A percentile compares a stretch with the other conserved stretches of the same genome.
phyloP scores from a whole-genome alignment of 2,329 filamentous ascomycete species.

The Fusarium lateritium region DNA sequence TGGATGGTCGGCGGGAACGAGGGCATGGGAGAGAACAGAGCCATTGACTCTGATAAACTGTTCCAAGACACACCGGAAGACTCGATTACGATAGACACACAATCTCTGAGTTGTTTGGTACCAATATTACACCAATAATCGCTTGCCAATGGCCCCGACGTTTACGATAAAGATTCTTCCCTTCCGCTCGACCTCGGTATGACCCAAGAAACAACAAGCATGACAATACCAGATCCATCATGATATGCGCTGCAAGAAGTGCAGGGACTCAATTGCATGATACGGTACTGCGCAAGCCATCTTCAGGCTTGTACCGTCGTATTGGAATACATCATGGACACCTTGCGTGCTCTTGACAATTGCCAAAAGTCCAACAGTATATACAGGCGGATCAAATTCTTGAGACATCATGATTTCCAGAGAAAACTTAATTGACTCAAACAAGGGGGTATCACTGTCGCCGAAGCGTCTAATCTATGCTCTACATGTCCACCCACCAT shows the following conservation, averaged over 20 bases:
- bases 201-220: slow-evolving; percentile 7
- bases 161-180: neutral
- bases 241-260: neutral
- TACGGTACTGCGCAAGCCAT: neutral
- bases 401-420: slow-evolving; percentile 3
- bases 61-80: neutral
- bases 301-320: neutral
- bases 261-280: slow-evolving; percentile 26
- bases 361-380: neutral
- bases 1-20: slow-evolving; percentile 4
- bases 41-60: slow-evolving; percentile 29
- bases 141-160: slow-evolving; percentile 15
- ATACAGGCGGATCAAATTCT: neutral
- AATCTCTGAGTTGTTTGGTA: neutral
- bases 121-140: neutral
- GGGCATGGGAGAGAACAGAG: slow-evolving; percentile 5
- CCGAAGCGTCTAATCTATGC: slow-evolving; percentile 34
- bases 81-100: neutral
- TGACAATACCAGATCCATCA: slow-evolving; percentile 6
- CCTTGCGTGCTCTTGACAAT: neutral
- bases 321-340: neutral
- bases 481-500: slow-evolving; percentile 11
- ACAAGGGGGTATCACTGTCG: slow-evolving; percentile 46
- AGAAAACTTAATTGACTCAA: slow-evolving; percentile 29
- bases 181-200: slow-evolving; percentile 28